These are phyloP conservation scores for Pseudoturritis turrita DNA, from an alignment of 345 rosid species.

Conservation along the genomic window DNA sequence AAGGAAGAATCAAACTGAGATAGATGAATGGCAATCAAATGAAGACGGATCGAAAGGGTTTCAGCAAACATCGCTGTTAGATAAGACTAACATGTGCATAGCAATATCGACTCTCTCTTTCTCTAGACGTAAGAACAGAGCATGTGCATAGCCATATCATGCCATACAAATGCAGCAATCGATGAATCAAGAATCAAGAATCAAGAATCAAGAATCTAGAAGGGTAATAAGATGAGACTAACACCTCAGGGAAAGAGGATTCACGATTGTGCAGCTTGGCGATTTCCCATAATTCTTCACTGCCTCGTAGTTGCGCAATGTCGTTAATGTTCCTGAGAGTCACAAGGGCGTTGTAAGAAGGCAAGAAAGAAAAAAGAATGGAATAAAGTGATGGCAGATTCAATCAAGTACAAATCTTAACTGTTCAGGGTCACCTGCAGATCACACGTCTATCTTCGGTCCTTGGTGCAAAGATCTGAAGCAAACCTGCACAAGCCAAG, in stretches of 20 bases:
- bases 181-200: too few relatives aligned
- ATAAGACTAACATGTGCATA: too few relatives aligned
- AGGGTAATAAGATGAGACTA: neutral
- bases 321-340: constrained; percentile 77
- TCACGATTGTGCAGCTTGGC: constrained; percentile 82
- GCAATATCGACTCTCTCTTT: too few relatives aligned
- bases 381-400: neutral
- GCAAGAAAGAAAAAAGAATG: neutral
- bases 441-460: constrained; percentile 86
- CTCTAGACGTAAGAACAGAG: neutral
- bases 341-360: constrained; percentile 3
- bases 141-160: neutral
- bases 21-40: neutral
- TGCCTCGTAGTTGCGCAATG: constrained; percentile 78
- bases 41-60: neutral
- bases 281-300: constrained; percentile 96
- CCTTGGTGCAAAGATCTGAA: constrained; percentile 91
- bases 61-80: neutral
- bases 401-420: neutral
- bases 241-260: constrained; percentile 76
- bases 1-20: neutral
- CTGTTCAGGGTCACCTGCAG: constrained; percentile 97
- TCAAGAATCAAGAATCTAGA: neutral
- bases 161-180: neutral
- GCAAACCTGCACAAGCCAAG: constrained; percentile 54